Percentiles rank a stretch among this genome's conserved stretches.
Evolutionary conservation across 345 rosid genomes (phyloP).

Genomic region (Camelina laxa): DNA sequence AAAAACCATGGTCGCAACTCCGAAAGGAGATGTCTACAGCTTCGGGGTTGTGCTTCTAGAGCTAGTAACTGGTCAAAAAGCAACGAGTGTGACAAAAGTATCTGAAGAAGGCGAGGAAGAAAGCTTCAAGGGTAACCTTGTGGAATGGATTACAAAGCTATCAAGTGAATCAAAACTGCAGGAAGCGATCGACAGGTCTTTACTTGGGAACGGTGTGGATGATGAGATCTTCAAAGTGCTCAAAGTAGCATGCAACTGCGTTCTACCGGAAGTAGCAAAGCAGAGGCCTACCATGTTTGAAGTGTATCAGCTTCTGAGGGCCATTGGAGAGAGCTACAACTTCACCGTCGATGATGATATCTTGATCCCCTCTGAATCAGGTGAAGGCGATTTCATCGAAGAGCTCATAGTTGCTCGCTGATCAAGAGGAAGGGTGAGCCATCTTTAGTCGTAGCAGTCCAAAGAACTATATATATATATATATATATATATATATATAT

Average conservation of each 20-base stretch:
- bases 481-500: not conserved
- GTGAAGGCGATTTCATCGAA: slow-evolving; percentile 57
- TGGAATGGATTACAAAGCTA: slow-evolving; percentile 75
- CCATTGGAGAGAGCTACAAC: slow-evolving; percentile 81
- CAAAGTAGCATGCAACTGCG: slow-evolving; percentile 85
- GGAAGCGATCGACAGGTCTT: slow-evolving; percentile 62
- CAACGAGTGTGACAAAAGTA: slow-evolving; percentile 64
- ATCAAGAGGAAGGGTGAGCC: slow-evolving; percentile 22
- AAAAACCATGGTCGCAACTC: slow-evolving; percentile 88
- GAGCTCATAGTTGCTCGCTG: slow-evolving; percentile 85
- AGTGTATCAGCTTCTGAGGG: slow-evolving; percentile 77
- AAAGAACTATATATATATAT: not conserved
- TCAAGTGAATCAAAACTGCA: slow-evolving; percentile 58
- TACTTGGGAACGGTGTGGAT: slow-evolving; percentile 69
- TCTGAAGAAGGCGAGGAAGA: slow-evolving; percentile 58
- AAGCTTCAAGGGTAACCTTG: slow-evolving; percentile 83
- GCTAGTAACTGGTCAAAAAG: slow-evolving; percentile 86
- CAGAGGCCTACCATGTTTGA: slow-evolving; percentile 94
- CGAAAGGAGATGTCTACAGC: slow-evolving; percentile 95
- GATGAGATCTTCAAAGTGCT: slow-evolving; percentile 76
- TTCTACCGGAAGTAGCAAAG: slow-evolving; percentile 57
- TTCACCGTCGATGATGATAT: slow-evolving; percentile 77
- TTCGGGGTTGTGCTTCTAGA: slow-evolving; percentile 94
- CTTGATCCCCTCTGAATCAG: slow-evolving; percentile 64
- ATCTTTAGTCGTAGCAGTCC: slow-evolving; percentile 34